These are phyloP conservation scores for Musa balbisiana DNA, from an alignment of 202 grass and related monocot genomes.

Conservation along the genomic window DNA sequence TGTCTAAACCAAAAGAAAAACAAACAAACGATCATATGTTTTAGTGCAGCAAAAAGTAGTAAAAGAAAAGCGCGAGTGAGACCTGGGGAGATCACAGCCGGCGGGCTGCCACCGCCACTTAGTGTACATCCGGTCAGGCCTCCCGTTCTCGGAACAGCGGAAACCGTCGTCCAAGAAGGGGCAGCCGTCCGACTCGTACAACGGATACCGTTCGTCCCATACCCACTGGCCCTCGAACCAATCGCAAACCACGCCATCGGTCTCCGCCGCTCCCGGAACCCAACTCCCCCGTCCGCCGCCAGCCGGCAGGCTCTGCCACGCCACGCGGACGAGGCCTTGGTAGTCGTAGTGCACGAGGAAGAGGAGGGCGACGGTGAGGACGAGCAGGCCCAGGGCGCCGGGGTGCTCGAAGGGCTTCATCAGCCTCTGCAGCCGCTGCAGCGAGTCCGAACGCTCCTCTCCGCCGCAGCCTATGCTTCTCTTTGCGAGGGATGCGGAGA, in stretches of 20 bases:
- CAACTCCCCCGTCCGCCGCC: not conserved
- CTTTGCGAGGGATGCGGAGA: not conserved
- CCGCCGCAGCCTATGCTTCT: not conserved
- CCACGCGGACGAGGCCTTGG: not conserved
- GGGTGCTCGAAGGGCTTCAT: conserved; percentile 11
- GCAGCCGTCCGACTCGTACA: conserved; percentile 36
- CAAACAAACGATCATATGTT: not conserved
- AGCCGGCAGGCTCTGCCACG: not conserved
- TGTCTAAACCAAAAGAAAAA: not conserved
- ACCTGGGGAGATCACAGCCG: conserved; percentile 43
- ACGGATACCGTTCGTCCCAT: conserved; percentile 12
- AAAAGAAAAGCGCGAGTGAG: not conserved
- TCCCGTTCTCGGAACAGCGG: conserved; percentile 63
- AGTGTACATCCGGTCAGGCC: conserved; percentile 44
- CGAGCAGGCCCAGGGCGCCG: not conserved
- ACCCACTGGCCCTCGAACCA: conserved; percentile 49
- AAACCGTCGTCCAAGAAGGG: conserved; percentile 55
- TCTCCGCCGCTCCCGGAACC: not conserved
- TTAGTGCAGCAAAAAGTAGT: not conserved
- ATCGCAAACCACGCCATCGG: conserved; percentile 1
- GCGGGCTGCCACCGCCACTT: conserved; percentile 52
- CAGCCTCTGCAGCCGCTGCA: not conserved
- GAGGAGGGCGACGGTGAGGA: not conserved
- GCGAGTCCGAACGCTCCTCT: not conserved
- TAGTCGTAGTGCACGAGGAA: not conserved